Evolutionary conservation across 2,329 filamentous ascomycete species (phyloP).

Genomic region (Purpureocillium takamizusanense): DNA sequence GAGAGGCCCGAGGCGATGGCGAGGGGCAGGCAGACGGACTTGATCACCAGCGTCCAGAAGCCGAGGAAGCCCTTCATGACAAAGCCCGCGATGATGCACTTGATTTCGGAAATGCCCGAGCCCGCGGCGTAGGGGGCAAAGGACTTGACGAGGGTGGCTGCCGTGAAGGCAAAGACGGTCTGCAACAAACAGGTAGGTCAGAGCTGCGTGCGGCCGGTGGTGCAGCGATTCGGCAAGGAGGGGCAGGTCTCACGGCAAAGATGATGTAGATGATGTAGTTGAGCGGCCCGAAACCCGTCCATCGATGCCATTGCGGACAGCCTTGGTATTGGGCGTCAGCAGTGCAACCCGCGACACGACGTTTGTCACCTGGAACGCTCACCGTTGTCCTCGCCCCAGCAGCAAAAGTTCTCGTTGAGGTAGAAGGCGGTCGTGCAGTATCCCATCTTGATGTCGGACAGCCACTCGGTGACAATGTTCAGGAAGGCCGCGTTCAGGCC

Average conservation of each 20-base stretch:
- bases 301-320: constrained; percentile 80
- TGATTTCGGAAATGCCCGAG: constrained; percentile 97
- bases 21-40: constrained; percentile 81
- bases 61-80: constrained; percentile 98
- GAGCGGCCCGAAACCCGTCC: constrained; percentile 67
- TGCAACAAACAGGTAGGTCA: constrained; percentile 21
- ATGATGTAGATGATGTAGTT: constrained; percentile 87
- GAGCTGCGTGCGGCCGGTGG: neutral
- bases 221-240: constrained; percentile 1
- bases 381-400: constrained; percentile 89
- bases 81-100: constrained; percentile 97
- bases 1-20: constrained; percentile 91
- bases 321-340: constrained; percentile 35
- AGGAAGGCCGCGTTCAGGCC: constrained; percentile 87
- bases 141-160: constrained; percentile 76
- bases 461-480: constrained; percentile 95
- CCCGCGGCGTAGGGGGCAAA: constrained; percentile 96
- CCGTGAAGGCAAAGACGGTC: constrained; percentile 71
- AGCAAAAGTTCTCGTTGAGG: constrained; percentile 94
- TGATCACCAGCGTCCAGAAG: constrained; percentile 85
- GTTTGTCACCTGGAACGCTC: constrained; percentile 10
- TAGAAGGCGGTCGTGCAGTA: constrained; percentile 95
- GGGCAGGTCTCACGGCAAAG: constrained; percentile 54
- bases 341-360: neutral
- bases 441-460: constrained; percentile 92